phyloP scores from a whole-genome alignment of 805 yeast species.

The Monosporozyma siamensis region DNA sequence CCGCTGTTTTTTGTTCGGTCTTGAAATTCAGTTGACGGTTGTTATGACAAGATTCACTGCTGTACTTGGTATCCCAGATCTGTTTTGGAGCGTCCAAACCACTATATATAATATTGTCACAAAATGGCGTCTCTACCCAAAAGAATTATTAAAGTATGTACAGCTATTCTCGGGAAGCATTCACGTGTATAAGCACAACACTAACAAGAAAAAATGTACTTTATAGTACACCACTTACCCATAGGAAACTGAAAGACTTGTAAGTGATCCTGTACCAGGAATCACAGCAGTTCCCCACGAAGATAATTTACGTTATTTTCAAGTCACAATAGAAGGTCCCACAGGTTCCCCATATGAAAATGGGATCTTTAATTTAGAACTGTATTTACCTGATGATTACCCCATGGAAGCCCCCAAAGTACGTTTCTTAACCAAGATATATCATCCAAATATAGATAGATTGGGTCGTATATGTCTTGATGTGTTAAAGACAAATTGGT shows the following conservation, averaged over 20 bases:
- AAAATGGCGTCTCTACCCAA: slow-evolving; percentile 51
- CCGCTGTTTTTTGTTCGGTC: too few relatives aligned
- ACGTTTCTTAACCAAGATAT: slow-evolving; percentile 84
- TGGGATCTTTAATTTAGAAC: slow-evolving; percentile 68
- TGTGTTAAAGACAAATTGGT: slow-evolving; percentile 92
- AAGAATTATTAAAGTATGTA: slow-evolving; percentile 74
- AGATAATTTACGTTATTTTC: slow-evolving; percentile 85
- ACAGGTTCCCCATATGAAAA: slow-evolving; percentile 86
- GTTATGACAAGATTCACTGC: too few relatives aligned
- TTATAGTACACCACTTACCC: too few relatives aligned
- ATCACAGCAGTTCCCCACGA: slow-evolving; percentile 90
- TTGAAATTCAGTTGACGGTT: too few relatives aligned
- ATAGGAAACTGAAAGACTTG: slow-evolving; percentile 83
- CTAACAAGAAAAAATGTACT: too few relatives aligned
- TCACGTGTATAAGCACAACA: neutral
- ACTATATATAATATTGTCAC: too few relatives aligned
- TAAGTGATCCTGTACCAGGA: slow-evolving; percentile 94
- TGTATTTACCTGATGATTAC: slow-evolving; percentile 90
- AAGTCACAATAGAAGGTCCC: slow-evolving; percentile 90
- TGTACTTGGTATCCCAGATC: too few relatives aligned
- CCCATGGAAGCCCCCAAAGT: slow-evolving; percentile 98
- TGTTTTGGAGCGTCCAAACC: too few relatives aligned
- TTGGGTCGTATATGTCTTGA: slow-evolving; percentile 93
- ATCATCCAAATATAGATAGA: slow-evolving; percentile 94
- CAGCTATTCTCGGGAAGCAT: neutral